Evolutionary conservation across 164 flowering plant species (phyloP), one percentile per base, ranked within the genome.

Genomic region (Paratinospora sagittata): DNA sequence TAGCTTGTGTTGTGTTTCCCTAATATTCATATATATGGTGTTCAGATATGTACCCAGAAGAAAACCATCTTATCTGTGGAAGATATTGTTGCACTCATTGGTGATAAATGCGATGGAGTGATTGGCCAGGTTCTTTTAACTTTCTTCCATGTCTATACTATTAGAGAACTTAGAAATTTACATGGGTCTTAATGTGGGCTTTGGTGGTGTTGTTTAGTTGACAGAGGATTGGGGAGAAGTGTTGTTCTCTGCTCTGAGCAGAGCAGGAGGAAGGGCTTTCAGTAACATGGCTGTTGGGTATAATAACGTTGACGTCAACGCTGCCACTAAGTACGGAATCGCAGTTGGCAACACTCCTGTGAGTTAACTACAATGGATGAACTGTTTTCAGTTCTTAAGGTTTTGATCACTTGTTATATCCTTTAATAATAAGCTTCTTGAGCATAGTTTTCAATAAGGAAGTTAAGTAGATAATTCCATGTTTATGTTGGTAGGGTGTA

Each of bases 251-350:
- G 97, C 94, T 34, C 75, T 95, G 80, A 85, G 94, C 77, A 87
- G 76, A 81, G 98, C 98, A 65, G 98, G 98, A 78, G 96, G 97
- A 21, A 95, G 63, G 70, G 98, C 94, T 67, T 95, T 90, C 77
- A 90, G 97, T 72, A 95, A 92, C 83, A 95, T 92, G 98, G 97
- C 97, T 65, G 97, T 90, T 62, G 98, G 98, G 1, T 95, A 92
- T 77, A 92, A 95, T 83, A 95, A 91, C 71, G 98, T 90, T 43
- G 96, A 95, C 78, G 92, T 95, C 45, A 79, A 85, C 81, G 97
- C 90, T 55, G 96, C 98, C 27, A 88, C 64, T 30, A 95, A 92
- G 81, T 84, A 88, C 74, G 97, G 93, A 21, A 85, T 95, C 72
- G 93, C 96, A 49, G 93, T 95, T 75, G 98, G 97, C 52, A 95